Evolutionary conservation across 2,329 filamentous ascomycete species (phyloP).

Genomic region (Lachnellula willkommii): DNA sequence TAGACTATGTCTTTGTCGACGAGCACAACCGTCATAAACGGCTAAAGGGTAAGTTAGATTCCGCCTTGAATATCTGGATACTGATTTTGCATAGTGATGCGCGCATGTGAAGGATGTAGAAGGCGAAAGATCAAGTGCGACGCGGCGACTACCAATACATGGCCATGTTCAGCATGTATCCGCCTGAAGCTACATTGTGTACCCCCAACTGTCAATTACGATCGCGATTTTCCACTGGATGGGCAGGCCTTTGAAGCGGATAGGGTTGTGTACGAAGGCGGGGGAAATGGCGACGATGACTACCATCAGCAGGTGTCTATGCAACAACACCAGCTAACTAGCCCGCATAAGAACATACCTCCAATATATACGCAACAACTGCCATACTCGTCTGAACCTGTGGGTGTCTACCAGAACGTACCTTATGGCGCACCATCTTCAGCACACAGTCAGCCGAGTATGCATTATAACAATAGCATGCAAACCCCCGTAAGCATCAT

Average conservation of each 20-base stretch:
- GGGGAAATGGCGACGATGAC: constrained; percentile 40
- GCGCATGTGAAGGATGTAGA: constrained; percentile 91
- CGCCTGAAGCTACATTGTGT: constrained; percentile 90
- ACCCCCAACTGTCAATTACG: constrained; percentile 52
- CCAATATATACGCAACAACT: constrained; percentile 45
- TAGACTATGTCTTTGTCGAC: constrained; percentile 98
- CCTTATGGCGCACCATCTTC: constrained; percentile 39
- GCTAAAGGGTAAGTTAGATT: constrained; percentile 67
- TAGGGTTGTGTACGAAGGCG: constrained; percentile 39
- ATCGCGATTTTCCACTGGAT: constrained; percentile 27
- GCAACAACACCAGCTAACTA: constrained; percentile 33
- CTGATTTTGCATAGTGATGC: constrained; percentile 67
- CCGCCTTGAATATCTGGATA: background rate
- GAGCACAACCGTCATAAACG: constrained; percentile 98
- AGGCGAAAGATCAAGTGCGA: constrained; percentile 98
- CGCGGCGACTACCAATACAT: constrained; percentile 92
- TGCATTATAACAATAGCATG: constrained; percentile 51
- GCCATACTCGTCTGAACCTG: constrained; percentile 39
- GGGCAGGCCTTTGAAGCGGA: constrained; percentile 46
- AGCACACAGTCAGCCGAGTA: constrained; percentile 40
- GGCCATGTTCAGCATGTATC: constrained; percentile 93
- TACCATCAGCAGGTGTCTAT: constrained; percentile 51
- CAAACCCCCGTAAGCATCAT: constrained; percentile 45
- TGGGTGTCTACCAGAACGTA: constrained; percentile 35
- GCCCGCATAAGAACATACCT: constrained; percentile 34